These are phyloP conservation scores for Aspergillus sojae DNA, from an alignment of 2,329 filamentous ascomycete species.

Conservation along the genomic window DNA sequence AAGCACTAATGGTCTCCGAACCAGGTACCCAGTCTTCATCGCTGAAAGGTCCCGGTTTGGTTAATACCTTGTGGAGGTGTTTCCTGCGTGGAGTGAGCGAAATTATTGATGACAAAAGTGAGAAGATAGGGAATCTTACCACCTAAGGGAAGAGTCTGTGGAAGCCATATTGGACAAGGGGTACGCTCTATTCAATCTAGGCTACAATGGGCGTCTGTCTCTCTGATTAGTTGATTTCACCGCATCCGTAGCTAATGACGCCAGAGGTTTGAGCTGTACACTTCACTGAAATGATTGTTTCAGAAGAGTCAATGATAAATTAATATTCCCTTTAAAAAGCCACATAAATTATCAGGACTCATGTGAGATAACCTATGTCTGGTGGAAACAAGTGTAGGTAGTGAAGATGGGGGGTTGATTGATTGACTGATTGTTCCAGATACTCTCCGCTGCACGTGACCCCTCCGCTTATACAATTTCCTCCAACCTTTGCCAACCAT, in stretches of 20 bases:
- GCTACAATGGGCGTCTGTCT: background rate
- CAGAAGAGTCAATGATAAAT: background rate
- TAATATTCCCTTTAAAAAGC: too few relatives aligned
- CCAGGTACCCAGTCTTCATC: constrained; percentile 63
- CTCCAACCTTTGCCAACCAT: constrained; percentile 16
- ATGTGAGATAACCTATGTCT: background rate
- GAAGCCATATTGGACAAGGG: constrained; percentile 18
- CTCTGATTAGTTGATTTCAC: background rate
- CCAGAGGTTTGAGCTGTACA: background rate
- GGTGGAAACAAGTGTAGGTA: background rate
- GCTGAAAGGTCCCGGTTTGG: constrained; percentile 77
- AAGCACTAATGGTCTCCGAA: constrained; percentile 54
- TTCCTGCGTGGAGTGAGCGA: constrained; percentile 59
- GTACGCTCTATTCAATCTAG: constrained; percentile 1
- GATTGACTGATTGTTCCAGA: constrained; percentile 15
- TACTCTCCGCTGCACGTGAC: constrained; percentile 31
- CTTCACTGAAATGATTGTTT: background rate
- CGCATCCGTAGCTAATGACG: constrained; percentile 1
- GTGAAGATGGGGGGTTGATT: constrained; percentile 1
- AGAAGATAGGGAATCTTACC: constrained; percentile 8
- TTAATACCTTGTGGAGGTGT: constrained; percentile 80
- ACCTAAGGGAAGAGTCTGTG: constrained; percentile 20
- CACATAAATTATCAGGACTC: background rate
- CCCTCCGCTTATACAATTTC: constrained; percentile 23
- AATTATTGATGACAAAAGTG: background rate